Conservation (phyloP, 306 rosid species). For the Trifolium fragiferum region DNA sequence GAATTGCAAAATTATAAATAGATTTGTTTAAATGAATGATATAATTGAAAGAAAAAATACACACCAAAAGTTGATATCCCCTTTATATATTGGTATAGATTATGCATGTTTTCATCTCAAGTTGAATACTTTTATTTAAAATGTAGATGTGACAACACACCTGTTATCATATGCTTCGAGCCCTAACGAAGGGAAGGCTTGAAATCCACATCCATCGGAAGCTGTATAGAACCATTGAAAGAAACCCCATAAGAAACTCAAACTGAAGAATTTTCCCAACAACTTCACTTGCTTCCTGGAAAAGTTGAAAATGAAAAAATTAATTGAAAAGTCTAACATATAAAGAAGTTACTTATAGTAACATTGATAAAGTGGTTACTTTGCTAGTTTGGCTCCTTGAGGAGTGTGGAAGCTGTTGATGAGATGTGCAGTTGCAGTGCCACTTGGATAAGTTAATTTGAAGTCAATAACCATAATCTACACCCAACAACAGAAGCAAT, state of each 20-base stretch:
- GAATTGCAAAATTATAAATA: too few species aligned
- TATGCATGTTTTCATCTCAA: conserved; percentile 23
- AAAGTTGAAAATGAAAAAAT: conserved; percentile 28
- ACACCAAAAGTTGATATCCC: neutral
- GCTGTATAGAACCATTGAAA: conserved; percentile 64
- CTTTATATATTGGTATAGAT: neutral
- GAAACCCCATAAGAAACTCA: conserved; percentile 62
- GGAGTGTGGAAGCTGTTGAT: conserved; percentile 73
- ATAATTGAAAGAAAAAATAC: neutral
- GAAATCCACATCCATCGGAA: conserved; percentile 56
- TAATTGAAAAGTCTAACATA: conserved; percentile 10
- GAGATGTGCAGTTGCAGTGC: conserved; percentile 68
- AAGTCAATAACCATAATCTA: conserved; percentile 63
- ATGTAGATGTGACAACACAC: conserved; percentile 35
- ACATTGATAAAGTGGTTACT: conserved; percentile 42
- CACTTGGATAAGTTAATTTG: conserved; percentile 70
- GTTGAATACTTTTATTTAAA: neutral
- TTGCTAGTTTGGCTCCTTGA: conserved; percentile 65
- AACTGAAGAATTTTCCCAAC: conserved; percentile 58
- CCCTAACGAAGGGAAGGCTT: conserved; percentile 56
- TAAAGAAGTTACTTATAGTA: conserved; percentile 22
- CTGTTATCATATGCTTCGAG: conserved; percentile 51
- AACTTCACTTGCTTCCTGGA: conserved; percentile 61
- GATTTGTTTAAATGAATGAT: neutral
- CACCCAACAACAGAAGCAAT: conserved; percentile 24